Percentiles rank a stretch among this genome's conserved stretches.
phyloP scores from a whole-genome alignment of 768 basidiomycete genomes.

The Stropharia rugosoannulata region DNA sequence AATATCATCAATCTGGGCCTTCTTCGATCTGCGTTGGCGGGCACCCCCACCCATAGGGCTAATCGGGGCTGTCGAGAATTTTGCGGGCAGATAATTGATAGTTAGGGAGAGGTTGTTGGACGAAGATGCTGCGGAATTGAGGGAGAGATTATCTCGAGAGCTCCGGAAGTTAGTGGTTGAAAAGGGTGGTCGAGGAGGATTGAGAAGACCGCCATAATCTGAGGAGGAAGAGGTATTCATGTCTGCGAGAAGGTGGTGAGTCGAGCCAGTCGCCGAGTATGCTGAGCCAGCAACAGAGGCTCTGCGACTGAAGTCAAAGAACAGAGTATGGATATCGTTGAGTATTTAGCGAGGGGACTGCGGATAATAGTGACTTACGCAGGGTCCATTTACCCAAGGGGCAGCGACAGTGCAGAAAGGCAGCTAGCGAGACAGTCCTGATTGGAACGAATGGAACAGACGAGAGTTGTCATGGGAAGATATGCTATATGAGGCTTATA shows the following conservation, averaged over 20 bases:
- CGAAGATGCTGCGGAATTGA: constrained; percentile 34
- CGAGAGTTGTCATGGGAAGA: constrained; percentile 7
- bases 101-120: constrained; percentile 55
- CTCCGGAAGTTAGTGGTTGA: constrained; percentile 13
- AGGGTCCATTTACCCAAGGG: not conserved
- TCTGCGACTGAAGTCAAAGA: constrained; percentile 17
- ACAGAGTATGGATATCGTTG: not conserved
- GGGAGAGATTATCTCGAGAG: constrained; percentile 17
- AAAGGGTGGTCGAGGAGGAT: constrained; percentile 40
- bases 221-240: constrained; percentile 20
- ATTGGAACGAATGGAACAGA: constrained; percentile 1
- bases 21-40: constrained; percentile 33
- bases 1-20: constrained; percentile 25
- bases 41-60: constrained; percentile 35
- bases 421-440: constrained; percentile 3
- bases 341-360: no score
- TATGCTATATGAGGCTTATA: constrained; percentile 10
- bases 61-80: constrained; percentile 56
- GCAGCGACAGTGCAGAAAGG: not conserved
- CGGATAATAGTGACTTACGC: not conserved
- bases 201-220: constrained; percentile 31
- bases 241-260: constrained; percentile 44
- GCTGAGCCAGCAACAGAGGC: constrained; percentile 41
- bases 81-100: constrained; percentile 75
- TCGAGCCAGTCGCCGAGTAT: constrained; percentile 46